Conservation (phyloP, 2,329 filamentous ascomycete species). For the Sporothrix globosa region DNA sequence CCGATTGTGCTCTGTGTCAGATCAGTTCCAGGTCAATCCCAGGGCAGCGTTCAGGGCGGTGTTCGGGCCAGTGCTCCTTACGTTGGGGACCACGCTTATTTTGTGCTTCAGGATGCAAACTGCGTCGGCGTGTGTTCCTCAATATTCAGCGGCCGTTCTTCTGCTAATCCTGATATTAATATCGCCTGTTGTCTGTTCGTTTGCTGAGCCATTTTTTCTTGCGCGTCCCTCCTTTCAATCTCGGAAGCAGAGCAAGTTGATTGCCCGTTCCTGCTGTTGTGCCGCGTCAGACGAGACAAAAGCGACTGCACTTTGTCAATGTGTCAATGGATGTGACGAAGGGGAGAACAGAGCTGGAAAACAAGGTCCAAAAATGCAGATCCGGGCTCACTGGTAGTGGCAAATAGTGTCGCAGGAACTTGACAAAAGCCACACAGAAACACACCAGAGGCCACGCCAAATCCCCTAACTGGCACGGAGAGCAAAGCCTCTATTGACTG, state of each 20-base stretch:
- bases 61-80: background rate
- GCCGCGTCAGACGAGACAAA: slow-evolving; percentile 20
- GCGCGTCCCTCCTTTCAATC: background rate
- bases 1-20: background rate
- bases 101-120: background rate
- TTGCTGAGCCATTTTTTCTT: background rate
- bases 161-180: slow-evolving; percentile 14
- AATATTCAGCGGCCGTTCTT: slow-evolving; percentile 1
- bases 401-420: background rate
- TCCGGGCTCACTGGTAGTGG: background rate
- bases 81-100: background rate
- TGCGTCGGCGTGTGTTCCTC: background rate
- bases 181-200: background rate
- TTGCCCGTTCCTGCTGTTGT: slow-evolving; percentile 7
- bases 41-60: too few relatives aligned
- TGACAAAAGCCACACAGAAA: background rate
- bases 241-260: slow-evolving; percentile 15
- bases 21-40: background rate
- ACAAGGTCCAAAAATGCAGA: slow-evolving; percentile 19
- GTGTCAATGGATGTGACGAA: slow-evolving; percentile 3
- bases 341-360: background rate
- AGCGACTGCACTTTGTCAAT: background rate
- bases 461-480: slow-evolving; percentile 8
- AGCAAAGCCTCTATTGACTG: background rate
- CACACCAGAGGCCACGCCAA: background rate